Percentiles rank a stretch among this genome's conserved stretches.
phyloP scores from a whole-genome alignment of 345 rosid genomes.

The Bruguiera sexangula region DNA sequence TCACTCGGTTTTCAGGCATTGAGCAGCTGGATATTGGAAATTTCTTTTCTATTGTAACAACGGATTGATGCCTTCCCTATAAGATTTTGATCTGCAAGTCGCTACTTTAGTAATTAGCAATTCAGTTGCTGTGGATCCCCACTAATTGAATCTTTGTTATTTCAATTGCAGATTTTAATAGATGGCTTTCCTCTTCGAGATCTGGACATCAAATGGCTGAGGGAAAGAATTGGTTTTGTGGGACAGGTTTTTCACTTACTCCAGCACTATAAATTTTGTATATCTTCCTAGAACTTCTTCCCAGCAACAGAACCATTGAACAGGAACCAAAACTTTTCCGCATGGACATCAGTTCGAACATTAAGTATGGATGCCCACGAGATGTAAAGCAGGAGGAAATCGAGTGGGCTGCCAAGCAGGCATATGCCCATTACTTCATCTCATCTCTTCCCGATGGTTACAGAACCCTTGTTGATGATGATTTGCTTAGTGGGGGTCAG shows the following conservation, averaged over 20 bases:
- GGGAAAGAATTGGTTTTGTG: constrained; percentile 81
- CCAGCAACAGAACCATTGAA: constrained; percentile 13
- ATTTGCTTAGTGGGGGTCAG: constrained; percentile 96
- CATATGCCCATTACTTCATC: constrained; percentile 92
- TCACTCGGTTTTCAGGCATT: too few species aligned
- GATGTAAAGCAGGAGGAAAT: constrained; percentile 68
- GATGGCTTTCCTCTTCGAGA: constrained; percentile 77
- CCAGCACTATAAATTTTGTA: constrained; percentile 1
- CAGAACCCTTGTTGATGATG: constrained; percentile 83
- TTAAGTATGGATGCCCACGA: constrained; percentile 72
- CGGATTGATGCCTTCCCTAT: not conserved
- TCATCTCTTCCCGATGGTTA: constrained; percentile 79
- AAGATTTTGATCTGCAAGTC: not conserved
- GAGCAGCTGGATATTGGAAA: not conserved
- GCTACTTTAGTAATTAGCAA: not conserved
- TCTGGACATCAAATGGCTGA: constrained; percentile 82
- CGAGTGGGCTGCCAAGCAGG: constrained; percentile 87
- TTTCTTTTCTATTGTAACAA: not conserved
- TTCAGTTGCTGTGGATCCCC: not conserved
- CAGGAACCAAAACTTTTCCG: constrained; percentile 97
- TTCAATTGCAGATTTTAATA: constrained; percentile 56
- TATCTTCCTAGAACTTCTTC: constrained; percentile 7
- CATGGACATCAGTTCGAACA: constrained; percentile 81
- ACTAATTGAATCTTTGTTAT: constrained; percentile 7
- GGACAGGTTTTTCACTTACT: constrained; percentile 64